phyloP scores from a whole-genome alignment of 2,329 filamentous ascomycete species.

The Fusarium keratoplasticum region DNA sequence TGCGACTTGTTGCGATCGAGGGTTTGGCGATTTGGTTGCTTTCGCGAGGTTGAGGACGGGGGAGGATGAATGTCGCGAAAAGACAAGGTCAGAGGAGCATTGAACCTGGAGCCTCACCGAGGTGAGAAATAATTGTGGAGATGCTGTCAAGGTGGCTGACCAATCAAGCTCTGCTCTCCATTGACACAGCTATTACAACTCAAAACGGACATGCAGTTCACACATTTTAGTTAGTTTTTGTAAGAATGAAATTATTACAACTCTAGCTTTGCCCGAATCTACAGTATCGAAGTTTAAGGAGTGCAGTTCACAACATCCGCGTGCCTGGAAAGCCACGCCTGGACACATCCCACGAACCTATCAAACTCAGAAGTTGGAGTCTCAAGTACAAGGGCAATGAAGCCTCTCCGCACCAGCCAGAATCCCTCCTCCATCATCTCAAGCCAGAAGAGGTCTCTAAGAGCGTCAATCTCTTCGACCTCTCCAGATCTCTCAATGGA shows the following conservation, averaged over 20 bases:
- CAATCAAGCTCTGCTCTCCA: constrained; percentile 27
- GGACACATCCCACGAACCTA: constrained; percentile 53
- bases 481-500: constrained; percentile 46
- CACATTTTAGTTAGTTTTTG: background rate
- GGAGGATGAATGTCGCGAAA: constrained; percentile 27
- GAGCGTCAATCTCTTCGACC: constrained; percentile 45
- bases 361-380: constrained; percentile 55
- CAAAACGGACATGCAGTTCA: background rate
- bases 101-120: constrained; percentile 18
- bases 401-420: constrained; percentile 56
- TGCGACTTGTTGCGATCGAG: background rate
- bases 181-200: background rate
- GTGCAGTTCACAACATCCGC: constrained; percentile 28
- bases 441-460: constrained; percentile 59
- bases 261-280: background rate
- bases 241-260: background rate
- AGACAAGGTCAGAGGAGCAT: constrained; percentile 22
- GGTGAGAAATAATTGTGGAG: constrained; percentile 22
- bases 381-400: constrained; percentile 54
- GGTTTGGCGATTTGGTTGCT: background rate
- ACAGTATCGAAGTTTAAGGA: background rate
- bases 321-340: constrained; percentile 48
- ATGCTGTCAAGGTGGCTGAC: background rate
- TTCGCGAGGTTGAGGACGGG: constrained; percentile 24
- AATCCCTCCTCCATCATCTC: constrained; percentile 59